These are phyloP conservation scores for Penicillium sclerotigenum DNA, from an alignment of 2,329 filamentous ascomycete genomes.

Conservation along the genomic window DNA sequence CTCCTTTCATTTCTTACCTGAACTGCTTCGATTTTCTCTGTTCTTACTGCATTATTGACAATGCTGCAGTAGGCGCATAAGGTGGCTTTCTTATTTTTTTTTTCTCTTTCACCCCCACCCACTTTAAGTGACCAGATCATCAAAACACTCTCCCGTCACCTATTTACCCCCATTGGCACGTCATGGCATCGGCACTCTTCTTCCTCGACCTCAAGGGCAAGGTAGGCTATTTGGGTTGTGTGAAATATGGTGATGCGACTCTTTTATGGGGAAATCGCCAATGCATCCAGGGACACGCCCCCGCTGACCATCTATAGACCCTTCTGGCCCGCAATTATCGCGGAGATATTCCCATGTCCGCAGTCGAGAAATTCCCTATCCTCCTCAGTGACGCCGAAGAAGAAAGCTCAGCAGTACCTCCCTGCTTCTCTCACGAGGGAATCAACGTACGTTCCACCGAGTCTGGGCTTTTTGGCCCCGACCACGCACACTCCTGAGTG, in stretches of 20 bases:
- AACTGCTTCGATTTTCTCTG: not conserved
- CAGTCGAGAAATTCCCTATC: conserved; percentile 95
- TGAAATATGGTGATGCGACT: not conserved
- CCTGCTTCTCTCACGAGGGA: conserved; percentile 96
- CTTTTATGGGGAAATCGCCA: not conserved
- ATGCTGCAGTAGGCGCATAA: conserved; percentile 12
- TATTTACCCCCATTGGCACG: conserved; percentile 30
- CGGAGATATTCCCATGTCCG: conserved; percentile 98
- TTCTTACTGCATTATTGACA: not conserved
- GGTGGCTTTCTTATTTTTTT: conserved; percentile 1
- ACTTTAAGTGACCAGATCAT: conserved; percentile 5
- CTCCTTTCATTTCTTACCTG: conserved; percentile 3
- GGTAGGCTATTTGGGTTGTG: conserved; percentile 52
- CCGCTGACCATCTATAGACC: conserved; percentile 59
- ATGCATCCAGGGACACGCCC: conserved; percentile 21
- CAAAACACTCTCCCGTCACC: conserved; percentile 3
- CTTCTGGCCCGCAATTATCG: conserved; percentile 97
- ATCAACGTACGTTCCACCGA: conserved; percentile 71
- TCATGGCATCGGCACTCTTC: conserved; percentile 96
- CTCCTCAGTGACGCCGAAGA: conserved; percentile 98
- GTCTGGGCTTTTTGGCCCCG: not conserved
- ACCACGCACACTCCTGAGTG: conserved; percentile 7
- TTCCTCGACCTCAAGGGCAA: conserved; percentile 99
- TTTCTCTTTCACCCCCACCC: not conserved
- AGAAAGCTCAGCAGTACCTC: conserved; percentile 94